Conservation (phyloP, 2,329 filamentous ascomycete genomes). For the Sporothrix curviconia region DNA sequence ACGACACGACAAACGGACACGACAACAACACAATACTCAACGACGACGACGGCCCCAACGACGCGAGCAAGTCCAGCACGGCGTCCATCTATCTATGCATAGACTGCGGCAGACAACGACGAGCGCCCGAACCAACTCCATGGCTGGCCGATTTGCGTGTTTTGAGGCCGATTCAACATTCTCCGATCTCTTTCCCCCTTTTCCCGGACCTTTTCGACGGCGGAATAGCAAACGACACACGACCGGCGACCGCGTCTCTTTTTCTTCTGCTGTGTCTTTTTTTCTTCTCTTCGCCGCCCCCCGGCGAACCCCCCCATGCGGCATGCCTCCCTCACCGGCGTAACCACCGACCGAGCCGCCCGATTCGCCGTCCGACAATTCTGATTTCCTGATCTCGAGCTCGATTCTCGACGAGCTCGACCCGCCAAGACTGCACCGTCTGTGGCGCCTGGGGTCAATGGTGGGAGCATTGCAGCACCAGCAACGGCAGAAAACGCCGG, state of each 20-base stretch:
- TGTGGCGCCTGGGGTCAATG: conserved; percentile 23
- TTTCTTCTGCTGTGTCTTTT: not conserved
- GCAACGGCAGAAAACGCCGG: not conserved
- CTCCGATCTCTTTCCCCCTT: too few relatives aligned
- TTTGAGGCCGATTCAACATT: too few relatives aligned
- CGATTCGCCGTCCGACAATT: conserved; percentile 60
- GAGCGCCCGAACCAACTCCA: too few relatives aligned
- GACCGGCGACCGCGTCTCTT: not conserved
- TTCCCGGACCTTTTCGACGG: too few relatives aligned
- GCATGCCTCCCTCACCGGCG: conserved; percentile 51
- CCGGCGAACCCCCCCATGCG: conserved; percentile 30
- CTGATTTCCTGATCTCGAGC: conserved; percentile 70
- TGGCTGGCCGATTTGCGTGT: too few relatives aligned
- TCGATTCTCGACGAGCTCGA: conserved; percentile 78
- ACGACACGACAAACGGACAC: not conserved
- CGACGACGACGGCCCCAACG: too few relatives aligned
- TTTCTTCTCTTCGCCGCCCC: not conserved
- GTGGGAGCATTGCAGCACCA: conserved; percentile 18
- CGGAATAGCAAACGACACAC: too few relatives aligned
- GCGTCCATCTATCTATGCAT: too few relatives aligned
- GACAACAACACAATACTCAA: not conserved
- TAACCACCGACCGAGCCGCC: conserved; percentile 53
- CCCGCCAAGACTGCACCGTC: conserved; percentile 39
- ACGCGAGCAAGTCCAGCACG: too few relatives aligned
- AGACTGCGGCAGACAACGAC: too few relatives aligned